Evolutionary conservation across 2,329 filamentous ascomycete genomes (phyloP), one percentile per base, ranked within the genome.

Genomic region (Trichoderma sp.): DNA sequence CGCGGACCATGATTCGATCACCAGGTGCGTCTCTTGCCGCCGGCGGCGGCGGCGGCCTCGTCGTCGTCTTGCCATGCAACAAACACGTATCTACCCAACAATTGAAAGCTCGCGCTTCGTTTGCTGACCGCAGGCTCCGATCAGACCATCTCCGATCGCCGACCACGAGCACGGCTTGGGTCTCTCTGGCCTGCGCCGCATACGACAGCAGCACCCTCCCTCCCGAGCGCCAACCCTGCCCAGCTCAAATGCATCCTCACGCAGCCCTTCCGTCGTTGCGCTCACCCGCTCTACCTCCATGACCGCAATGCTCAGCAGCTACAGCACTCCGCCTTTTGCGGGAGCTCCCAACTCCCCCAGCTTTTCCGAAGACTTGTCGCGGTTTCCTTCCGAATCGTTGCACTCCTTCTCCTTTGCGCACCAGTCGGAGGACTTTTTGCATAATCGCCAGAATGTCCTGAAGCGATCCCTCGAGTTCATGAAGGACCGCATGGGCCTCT

Each of bases 361-460:
- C 67, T 92, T 93, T 74, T 85, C 88, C 72, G 95, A 98, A 80
- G 95, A 99, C 74, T 85, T 99, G 52, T 89, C 89, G 52, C 89
- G 93, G 58, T 99, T 99, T 75, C 94, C 95, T 1, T 92, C 92
- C 71, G 95, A 99, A 75, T 99, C 95, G 6, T 81, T 99, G 54
- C 95, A 99, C 78, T 99, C 95, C 1, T 99, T 99, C 79, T 98
- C 94, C 14, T 99, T 99, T 77, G 92, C 95, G 47, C 92, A 96
- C 71, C 93, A 97, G 77, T 94, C 93, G 3, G 93, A 97, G 73
- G 94, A 98, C 68, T 88, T 92, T 68, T 83, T 98, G 64, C 91
- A 97, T 75, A 97, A 87, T 75, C 90, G 95, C 63, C 93, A 98
- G 76, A 96, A 92, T 81, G 90, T 97, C 41, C 77, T 99, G 72